These are phyloP conservation scores for Solanum clarkiae DNA, from an alignment of 257 asterid species.

Conservation along the genomic window DNA sequence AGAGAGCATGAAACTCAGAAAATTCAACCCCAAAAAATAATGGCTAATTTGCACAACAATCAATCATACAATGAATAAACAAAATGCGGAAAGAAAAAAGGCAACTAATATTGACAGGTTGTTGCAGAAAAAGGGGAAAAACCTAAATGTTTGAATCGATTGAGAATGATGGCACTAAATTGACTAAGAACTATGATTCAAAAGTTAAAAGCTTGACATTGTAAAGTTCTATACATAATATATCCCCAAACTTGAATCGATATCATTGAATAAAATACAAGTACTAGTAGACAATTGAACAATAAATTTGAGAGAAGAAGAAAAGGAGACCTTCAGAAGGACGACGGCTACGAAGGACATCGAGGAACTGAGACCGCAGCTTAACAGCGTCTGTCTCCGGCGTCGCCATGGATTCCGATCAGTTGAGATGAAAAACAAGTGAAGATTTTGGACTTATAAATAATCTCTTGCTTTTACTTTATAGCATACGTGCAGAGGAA, in stretches of 20 bases:
- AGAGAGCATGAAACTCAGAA: neutral
- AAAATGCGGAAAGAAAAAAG: neutral
- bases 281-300: neutral
- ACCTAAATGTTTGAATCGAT: neutral
- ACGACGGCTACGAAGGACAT: conserved; percentile 50
- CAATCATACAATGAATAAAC: neutral
- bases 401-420: neutral
- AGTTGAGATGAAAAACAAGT: neutral
- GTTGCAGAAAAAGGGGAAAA: neutral
- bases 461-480: neutral
- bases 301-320: neutral
- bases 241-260: neutral
- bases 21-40: neutral
- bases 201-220: neutral
- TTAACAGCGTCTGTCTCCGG: conserved; percentile 5
- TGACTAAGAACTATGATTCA: neutral
- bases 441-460: neutral
- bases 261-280: neutral
- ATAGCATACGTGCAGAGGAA: neutral
- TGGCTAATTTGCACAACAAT: neutral
- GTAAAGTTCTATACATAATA: neutral
- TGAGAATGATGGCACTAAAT: neutral
- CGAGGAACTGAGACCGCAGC: conserved; percentile 44
- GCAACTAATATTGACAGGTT: neutral
- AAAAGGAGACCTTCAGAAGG: conserved; percentile 33